These are phyloP conservation scores for Ulmus americana DNA, from an alignment of 331 rosid genomes.

Conservation along the genomic window DNA sequence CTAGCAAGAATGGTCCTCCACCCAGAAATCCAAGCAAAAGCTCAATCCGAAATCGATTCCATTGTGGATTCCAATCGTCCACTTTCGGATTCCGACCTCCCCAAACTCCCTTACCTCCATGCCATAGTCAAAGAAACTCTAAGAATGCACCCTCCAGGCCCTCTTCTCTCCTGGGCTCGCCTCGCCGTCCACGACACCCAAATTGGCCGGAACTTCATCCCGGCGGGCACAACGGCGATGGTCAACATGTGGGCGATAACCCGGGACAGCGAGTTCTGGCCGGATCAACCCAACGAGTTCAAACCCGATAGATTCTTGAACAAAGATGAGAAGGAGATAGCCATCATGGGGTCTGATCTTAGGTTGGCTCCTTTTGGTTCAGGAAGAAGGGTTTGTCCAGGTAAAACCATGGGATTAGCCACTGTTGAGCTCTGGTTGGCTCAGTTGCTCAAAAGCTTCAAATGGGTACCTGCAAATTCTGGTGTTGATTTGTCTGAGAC, in stretches of 20 bases:
- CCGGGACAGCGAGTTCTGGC: slow-evolving; percentile 46
- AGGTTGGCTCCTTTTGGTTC: slow-evolving; percentile 74
- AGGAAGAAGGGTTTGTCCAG: slow-evolving; percentile 76
- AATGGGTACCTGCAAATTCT: slow-evolving; percentile 31
- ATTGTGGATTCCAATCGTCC: slow-evolving; percentile 12
- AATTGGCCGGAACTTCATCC: slow-evolving; percentile 38
- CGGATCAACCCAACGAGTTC: slow-evolving; percentile 29
- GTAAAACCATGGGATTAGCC: slow-evolving; percentile 70
- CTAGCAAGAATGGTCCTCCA: slow-evolving; percentile 75
- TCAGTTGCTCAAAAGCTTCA: slow-evolving; percentile 50
- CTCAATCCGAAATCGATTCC: slow-evolving; percentile 40
- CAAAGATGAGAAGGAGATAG: slow-evolving; percentile 13
- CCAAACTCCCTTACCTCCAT: slow-evolving; percentile 45
- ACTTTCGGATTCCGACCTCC: slow-evolving; percentile 48
- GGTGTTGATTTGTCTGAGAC: slow-evolving; percentile 48
- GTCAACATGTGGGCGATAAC: slow-evolving; percentile 88
- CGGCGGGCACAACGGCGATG: slow-evolving; percentile 66
- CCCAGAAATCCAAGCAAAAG: slow-evolving; percentile 61
- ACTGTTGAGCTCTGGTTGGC: slow-evolving; percentile 72
- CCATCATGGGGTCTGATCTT: slow-evolving; percentile 58
- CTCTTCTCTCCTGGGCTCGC: slow-evolving; percentile 81
- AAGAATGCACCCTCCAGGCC: slow-evolving; percentile 80
- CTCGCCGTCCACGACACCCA: slow-evolving; percentile 53
- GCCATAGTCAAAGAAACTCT: slow-evolving; percentile 65
- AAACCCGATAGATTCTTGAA: slow-evolving; percentile 50